These are phyloP conservation scores for Trichoderma gamsii DNA, from an alignment of 495 filamentous ascomycete genomes.

Conservation along the genomic window DNA sequence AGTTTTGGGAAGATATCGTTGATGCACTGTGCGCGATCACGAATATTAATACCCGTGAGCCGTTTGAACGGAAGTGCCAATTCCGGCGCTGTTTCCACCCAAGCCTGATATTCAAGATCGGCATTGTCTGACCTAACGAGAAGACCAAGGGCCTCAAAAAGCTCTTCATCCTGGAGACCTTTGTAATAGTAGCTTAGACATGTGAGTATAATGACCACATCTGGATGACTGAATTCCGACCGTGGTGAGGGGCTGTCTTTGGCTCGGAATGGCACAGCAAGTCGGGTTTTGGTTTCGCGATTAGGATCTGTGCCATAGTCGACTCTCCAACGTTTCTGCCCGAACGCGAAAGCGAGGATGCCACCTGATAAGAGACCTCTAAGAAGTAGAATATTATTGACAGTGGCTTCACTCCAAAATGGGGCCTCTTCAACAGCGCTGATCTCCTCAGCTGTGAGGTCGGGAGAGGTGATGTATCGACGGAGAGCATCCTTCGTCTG, in stretches of 20 bases:
- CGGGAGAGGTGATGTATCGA: conserved; percentile 37
- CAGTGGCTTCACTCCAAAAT: conserved; percentile 32
- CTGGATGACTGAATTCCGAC: conserved; percentile 70
- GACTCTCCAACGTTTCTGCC: conserved; percentile 59
- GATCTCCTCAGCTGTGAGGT: conserved; percentile 29
- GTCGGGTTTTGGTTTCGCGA: conserved; percentile 37
- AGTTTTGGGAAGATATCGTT: conserved; percentile 52
- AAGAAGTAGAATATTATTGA: conserved; percentile 47
- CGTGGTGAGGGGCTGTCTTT: conserved; percentile 59
- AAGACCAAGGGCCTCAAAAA: conserved; percentile 42
- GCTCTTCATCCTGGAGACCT: conserved; percentile 50
- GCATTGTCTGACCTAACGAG: conserved; percentile 53
- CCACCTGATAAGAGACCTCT: conserved; percentile 55
- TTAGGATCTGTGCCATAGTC: conserved; percentile 55
- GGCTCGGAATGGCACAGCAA: conserved; percentile 65
- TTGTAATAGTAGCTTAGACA: conserved; percentile 63
- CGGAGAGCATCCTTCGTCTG: conserved; percentile 32
- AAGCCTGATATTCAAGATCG: conserved; percentile 46
- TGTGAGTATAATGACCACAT: conserved; percentile 60
- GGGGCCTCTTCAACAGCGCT: conserved; percentile 28
- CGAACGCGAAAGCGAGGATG: conserved; percentile 49
- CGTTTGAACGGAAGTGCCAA: conserved; percentile 38
- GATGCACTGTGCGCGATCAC: conserved; percentile 40
- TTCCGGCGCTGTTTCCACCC: conserved; percentile 36
- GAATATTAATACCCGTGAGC: conserved; percentile 53